A percentile compares a stretch with the other conserved stretches of the same genome.
phyloP scores from a whole-genome alignment of 164 flowering plant species.

The Aristolochia contorta region DNA sequence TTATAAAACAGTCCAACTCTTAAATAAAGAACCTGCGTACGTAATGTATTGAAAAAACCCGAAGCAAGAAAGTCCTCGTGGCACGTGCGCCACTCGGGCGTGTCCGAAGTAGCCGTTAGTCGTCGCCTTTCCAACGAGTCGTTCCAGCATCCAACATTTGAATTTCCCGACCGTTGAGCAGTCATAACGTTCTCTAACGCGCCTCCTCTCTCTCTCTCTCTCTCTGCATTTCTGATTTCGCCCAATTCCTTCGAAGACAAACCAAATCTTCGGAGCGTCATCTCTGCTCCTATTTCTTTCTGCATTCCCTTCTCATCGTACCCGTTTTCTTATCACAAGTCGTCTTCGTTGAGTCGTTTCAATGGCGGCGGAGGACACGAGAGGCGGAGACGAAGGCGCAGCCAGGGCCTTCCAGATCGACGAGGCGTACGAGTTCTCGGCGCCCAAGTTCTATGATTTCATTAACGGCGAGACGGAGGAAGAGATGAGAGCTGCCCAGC shows the following conservation, averaged over 20 bases:
- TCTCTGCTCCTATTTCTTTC: neutral
- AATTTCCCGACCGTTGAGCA: constrained; percentile 23
- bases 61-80: neutral
- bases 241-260: neutral
- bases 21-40: too few relatives aligned
- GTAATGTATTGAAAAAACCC: too few relatives aligned
- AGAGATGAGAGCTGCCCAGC: constrained; percentile 50
- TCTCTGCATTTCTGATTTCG: neutral
- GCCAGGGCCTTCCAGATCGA: constrained; percentile 30
- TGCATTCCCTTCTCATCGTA: neutral
- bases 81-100: neutral
- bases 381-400: neutral
- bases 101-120: neutral
- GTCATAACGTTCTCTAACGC: constrained; percentile 14
- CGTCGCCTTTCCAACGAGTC: neutral
- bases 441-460: constrained; percentile 76
- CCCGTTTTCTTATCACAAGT: neutral
- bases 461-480: constrained; percentile 51
- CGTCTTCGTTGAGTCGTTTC: neutral
- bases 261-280: neutral
- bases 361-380: neutral
- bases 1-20: too few relatives aligned
- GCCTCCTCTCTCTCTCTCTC: constrained; percentile 1
- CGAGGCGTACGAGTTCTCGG: constrained; percentile 70
- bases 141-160: neutral